Base-by-base conservation (phyloP, 352 stramenopile species). In the Pseudoperonospora humuli region DNA sequence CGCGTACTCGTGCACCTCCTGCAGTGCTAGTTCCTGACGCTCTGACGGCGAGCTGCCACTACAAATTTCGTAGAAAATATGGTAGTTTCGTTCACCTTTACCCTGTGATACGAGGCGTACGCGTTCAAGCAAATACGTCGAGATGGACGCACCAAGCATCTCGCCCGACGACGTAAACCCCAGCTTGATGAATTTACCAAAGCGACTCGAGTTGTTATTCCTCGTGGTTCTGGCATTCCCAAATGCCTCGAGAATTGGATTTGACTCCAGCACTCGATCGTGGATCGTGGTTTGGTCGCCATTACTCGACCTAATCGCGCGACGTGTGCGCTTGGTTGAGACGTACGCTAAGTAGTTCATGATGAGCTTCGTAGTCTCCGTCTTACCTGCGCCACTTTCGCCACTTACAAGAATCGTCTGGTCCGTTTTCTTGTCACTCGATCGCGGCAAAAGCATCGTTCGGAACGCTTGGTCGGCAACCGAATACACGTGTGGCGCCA, bases 1-100 rank as follows among this genome's bases (percentile, higher is more conserved):
- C 54, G 67, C 63, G 57, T 92, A 95, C 41, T 72, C 44, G 3
- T 61, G 41, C 28, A 89, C 41, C 9, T 75, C 61, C 10, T 53
- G 48, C 15, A 92, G 50, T 9, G 44, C 41, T 24, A 90, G 53
- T 36, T 67, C 50, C 14, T 73, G 37, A 8, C 75, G 73, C 21
- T 92, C 74, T 10, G 61, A 50, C 13, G 40, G 59, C 2, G 66
- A 86, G 2, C 75, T 79, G 10, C 91, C 91, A n/a, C 67, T 60
- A 53, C 82, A 73, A 48, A 97, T 71, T 61, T 99, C 93, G 57
- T 99, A 99, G 50, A 99, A 99, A 45, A 98, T 95, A 56, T 99
- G 96, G 63, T 98, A 99, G 45, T 96, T 98, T 21, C 96, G 85
- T 55, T 99, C 96, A 5, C 86, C 88, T n/a, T 92, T 79, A 27